phyloP scores from a whole-genome alignment of 257 asterid species.

The Solanum piurae region DNA sequence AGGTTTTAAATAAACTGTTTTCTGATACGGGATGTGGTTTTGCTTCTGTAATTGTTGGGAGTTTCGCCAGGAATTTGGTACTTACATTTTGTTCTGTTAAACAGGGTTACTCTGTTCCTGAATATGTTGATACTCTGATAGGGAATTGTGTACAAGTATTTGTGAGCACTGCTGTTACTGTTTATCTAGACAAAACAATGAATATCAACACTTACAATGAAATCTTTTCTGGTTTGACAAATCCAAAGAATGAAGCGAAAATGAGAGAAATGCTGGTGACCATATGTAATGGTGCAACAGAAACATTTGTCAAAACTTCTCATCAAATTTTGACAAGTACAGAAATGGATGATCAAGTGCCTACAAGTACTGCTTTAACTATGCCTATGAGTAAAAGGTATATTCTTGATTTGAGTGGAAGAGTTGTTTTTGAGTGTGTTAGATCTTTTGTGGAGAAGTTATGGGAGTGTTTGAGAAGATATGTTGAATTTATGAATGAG shows the following conservation, averaged over 20 bases:
- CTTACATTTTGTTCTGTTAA: slow-evolving; percentile 22
- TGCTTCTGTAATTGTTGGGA: slow-evolving; percentile 57
- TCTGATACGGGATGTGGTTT: slow-evolving; percentile 58
- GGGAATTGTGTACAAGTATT: slow-evolving; percentile 40
- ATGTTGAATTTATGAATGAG: slow-evolving; percentile 13
- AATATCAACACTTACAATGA: slow-evolving; percentile 47
- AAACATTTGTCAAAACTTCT: slow-evolving; percentile 49
- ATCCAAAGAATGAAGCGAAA: slow-evolving; percentile 49
- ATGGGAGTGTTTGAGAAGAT: slow-evolving; percentile 17
- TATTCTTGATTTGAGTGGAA: slow-evolving; percentile 38
- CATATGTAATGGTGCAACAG: slow-evolving; percentile 47
- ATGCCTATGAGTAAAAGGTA: slow-evolving; percentile 31
- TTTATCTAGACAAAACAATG: slow-evolving; percentile 54
- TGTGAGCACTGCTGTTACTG: slow-evolving; percentile 58
- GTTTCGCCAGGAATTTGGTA: slow-evolving; percentile 40
- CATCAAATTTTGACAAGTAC: slow-evolving; percentile 20
- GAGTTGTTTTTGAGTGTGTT: slow-evolving; percentile 41
- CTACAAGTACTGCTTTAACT: slow-evolving; percentile 20
- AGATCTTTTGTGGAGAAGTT: slow-evolving; percentile 47
- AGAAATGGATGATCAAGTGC: slow-evolving; percentile 1
- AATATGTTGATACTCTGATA: slow-evolving; percentile 30
- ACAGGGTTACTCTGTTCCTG: not conserved
- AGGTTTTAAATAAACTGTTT: slow-evolving; percentile 36
- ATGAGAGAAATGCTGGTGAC: slow-evolving; percentile 35
- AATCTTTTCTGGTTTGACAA: slow-evolving; percentile 53